Percentiles rank a stretch among this genome's conserved stretches.
Evolutionary conservation across 108 stramenopile genomes (phyloP).

Genomic region (Skeletonema tropicum): DNA sequence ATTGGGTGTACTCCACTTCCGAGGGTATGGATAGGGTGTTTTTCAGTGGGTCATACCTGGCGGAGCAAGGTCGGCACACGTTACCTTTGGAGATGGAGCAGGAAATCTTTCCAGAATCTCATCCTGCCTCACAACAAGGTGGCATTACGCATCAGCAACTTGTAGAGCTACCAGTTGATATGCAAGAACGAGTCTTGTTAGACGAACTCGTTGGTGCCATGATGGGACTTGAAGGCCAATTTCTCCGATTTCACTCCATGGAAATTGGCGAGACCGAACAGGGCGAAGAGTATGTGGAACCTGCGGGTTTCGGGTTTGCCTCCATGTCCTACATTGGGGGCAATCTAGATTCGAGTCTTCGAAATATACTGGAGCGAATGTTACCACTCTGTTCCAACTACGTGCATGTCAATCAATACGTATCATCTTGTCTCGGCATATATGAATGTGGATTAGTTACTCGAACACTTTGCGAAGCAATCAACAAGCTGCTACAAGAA

Average conservation of each 20-base stretch:
- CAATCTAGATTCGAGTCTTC: slow-evolving; percentile 60
- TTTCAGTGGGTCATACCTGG: slow-evolving; percentile 40
- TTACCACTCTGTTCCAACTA: slow-evolving; percentile 78
- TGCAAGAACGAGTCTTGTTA: slow-evolving; percentile 67
- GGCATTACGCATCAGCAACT: slow-evolving; percentile 2
- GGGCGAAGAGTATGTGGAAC: slow-evolving; percentile 7
- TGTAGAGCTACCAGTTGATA: slow-evolving; percentile 25
- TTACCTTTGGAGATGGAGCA: slow-evolving; percentile 12
- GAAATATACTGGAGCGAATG: slow-evolving; percentile 60
- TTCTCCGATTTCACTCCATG: slow-evolving; percentile 32
- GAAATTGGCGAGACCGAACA: slow-evolving; percentile 23
- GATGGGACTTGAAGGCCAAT: slow-evolving; percentile 79
- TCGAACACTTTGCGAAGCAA: slow-evolving; percentile 85
- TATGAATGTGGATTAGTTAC: slow-evolving; percentile 89
- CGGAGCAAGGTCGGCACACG: slow-evolving; percentile 29
- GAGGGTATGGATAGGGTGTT: slow-evolving; percentile 51
- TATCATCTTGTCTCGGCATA: slow-evolving; percentile 51
- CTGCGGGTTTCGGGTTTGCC: slow-evolving; percentile 17
- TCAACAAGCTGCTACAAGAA: slow-evolving; percentile 75
- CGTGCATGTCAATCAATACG: slow-evolving; percentile 70
- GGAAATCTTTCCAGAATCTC: slow-evolving; percentile 1
- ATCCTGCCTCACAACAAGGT: slow-evolving; percentile 18
- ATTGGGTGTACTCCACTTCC: slow-evolving; percentile 60
- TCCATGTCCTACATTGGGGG: slow-evolving; percentile 43
- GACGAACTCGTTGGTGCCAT: slow-evolving; percentile 84